Evolutionary conservation across 371 early-diverging fungal genomes (phyloP).

Genomic region (Fennellomyces sp.): DNA sequence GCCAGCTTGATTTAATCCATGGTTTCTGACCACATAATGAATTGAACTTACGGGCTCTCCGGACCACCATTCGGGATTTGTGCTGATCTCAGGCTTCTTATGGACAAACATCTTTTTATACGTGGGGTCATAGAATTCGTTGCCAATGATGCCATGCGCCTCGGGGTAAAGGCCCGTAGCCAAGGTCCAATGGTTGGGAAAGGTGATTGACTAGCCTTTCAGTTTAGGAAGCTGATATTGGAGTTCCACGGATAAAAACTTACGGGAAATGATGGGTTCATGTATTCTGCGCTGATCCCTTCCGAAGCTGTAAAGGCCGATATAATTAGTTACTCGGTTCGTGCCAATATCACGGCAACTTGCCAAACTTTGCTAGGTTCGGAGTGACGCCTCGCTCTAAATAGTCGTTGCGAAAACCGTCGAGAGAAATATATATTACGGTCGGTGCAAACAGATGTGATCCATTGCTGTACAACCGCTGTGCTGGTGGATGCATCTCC

Average conservation of each 20-base stretch:
- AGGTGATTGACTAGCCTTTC: slow-evolving; percentile 79
- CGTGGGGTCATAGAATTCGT: slow-evolving; percentile 83
- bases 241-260: not conserved
- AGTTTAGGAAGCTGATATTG: too few species aligned
- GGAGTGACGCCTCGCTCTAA: slow-evolving; percentile 77
- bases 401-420: slow-evolving; percentile 90
- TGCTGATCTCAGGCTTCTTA: slow-evolving; percentile 57
- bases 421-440: slow-evolving; percentile 87
- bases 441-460: slow-evolving; percentile 74
- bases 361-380: slow-evolving; percentile 62
- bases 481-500: slow-evolving; percentile 17
- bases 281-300: slow-evolving; percentile 62
- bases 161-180: slow-evolving; percentile 93
- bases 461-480: slow-evolving; percentile 58
- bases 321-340: not conserved
- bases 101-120: slow-evolving; percentile 80
- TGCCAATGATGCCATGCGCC: slow-evolving; percentile 91
- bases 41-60: slow-evolving; percentile 80
- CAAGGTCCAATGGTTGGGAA: slow-evolving; percentile 94
- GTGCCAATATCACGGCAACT: slow-evolving; percentile 6
- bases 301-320: slow-evolving; percentile 28
- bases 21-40: too few species aligned
- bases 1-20: too few species aligned
- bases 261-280: slow-evolving; percentile 80
- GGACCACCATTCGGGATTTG: slow-evolving; percentile 82